phyloP scores from a whole-genome alignment of 805 yeast genomes.

The Starmerella tilneyi region DNA sequence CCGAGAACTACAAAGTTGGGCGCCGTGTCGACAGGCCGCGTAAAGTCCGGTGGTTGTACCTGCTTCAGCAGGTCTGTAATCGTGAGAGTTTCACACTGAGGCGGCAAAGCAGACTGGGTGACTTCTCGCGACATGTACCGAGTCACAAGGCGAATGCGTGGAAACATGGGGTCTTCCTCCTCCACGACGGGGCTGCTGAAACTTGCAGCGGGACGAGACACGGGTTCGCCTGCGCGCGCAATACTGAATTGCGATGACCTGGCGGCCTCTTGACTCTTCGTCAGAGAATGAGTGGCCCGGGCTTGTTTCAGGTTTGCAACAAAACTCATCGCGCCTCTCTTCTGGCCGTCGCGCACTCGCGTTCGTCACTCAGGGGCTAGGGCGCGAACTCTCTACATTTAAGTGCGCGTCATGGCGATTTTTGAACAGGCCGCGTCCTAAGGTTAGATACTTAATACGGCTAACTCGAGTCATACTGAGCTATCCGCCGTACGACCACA shows the following conservation, averaged over 20 bases:
- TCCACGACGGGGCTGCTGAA: constrained; percentile 8
- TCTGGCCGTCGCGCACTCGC: no score
- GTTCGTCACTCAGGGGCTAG: no score
- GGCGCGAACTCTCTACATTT: no score
- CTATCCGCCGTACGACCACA: background rate
- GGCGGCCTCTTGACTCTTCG: background rate
- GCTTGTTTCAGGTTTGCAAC: constrained; percentile 4
- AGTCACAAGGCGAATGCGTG: constrained; percentile 16
- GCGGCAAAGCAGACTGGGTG: constrained; percentile 11
- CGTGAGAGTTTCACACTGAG: constrained; percentile 12
- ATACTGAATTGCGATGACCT: background rate
- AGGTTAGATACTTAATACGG: background rate
- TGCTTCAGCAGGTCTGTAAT: constrained; percentile 29
- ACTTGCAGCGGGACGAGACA: background rate
- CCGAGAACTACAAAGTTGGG: constrained; percentile 78
- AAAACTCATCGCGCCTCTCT: constrained; percentile 3
- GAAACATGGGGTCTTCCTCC: constrained; percentile 13
- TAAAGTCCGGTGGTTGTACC: constrained; percentile 56
- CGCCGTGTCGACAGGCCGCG: constrained; percentile 46
- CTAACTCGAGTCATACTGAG: background rate
- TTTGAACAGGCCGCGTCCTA: no score
- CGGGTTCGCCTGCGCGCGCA: background rate
- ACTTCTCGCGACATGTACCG: constrained; percentile 16
- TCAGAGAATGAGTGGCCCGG: background rate
- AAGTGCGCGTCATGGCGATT: no score